Percentiles rank a stretch among this genome's conserved stretches.
Conservation (phyloP, 768 basidiomycete species). For the Baorangia bicolor region DNA sequence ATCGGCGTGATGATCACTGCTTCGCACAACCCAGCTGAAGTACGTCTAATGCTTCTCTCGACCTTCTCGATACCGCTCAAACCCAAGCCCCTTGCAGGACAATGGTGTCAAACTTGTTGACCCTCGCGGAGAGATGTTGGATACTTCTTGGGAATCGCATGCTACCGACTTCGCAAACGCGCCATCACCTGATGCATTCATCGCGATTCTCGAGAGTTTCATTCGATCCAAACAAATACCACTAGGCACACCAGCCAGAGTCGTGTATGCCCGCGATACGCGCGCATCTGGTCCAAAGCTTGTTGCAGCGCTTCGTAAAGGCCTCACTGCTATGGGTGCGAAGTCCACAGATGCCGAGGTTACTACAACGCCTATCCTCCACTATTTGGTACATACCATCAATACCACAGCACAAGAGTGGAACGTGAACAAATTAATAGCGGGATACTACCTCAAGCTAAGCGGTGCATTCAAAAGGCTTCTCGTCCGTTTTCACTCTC, state of each 20-base stretch:
- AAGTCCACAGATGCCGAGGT: constrained; percentile 75
- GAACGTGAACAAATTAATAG: constrained; percentile 77
- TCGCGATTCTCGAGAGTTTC: constrained; percentile 60
- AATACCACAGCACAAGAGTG: constrained; percentile 81
- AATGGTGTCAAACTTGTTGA: constrained; percentile 99
- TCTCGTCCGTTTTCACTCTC: constrained; percentile 54
- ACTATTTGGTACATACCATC: constrained; percentile 88
- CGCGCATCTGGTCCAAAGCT: constrained; percentile 82
- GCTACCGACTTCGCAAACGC: constrained; percentile 90
- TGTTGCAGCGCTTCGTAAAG: constrained; percentile 77
- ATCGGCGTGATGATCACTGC: constrained; percentile 99
- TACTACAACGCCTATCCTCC: constrained; percentile 91
- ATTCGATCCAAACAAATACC: constrained; percentile 72
- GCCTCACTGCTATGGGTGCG: constrained; percentile 70
- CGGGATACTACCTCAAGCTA: constrained; percentile 84
- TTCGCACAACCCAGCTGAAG: constrained; percentile 98
- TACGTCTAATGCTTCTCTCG: constrained; percentile 35
- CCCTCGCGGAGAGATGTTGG: constrained; percentile 96
- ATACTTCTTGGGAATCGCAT: constrained; percentile 86
- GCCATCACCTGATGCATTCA: constrained; percentile 66
- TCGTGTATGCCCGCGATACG: constrained; percentile 93
- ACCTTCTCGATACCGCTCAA: background rate
- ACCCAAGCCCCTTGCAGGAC: constrained; percentile 53
- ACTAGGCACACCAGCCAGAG: constrained; percentile 69
- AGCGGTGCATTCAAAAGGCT: constrained; percentile 81